These are phyloP conservation scores for Cyclotella kingstonii DNA, from an alignment of 108 stramenopile genomes.

Conservation along the genomic window DNA sequence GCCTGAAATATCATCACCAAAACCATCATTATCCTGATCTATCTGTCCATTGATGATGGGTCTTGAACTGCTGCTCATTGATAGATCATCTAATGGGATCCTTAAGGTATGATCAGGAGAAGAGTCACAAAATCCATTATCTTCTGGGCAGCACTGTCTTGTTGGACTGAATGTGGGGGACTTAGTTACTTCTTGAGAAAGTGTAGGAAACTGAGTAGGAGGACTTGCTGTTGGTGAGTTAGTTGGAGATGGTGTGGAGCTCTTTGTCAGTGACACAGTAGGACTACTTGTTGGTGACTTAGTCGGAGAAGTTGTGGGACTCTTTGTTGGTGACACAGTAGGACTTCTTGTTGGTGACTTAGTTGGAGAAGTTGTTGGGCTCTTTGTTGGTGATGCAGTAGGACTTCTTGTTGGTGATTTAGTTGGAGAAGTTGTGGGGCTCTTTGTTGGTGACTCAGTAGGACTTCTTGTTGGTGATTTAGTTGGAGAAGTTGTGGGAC, in stretches of 20 bases:
- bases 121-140: conserved; percentile 3
- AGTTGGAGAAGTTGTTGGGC: background rate
- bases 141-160: conserved; percentile 6
- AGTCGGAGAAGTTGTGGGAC: background rate
- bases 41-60: background rate
- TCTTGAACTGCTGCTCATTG: background rate
- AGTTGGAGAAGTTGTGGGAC: too few species aligned
- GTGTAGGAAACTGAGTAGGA: background rate
- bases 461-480: background rate
- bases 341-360: background rate
- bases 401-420: background rate
- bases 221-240: background rate
- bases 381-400: background rate
- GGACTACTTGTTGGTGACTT: background rate
- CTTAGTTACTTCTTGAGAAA: background rate
- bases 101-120: background rate
- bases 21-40: too few species aligned
- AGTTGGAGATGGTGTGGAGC: background rate
- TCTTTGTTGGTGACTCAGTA: background rate
- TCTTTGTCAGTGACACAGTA: background rate
- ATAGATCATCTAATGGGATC: background rate
- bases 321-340: background rate
- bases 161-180: background rate
- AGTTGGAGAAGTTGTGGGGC: too few species aligned
- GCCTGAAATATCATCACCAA: too few species aligned